Base-by-base conservation (phyloP, 176 grass and related monocot genomes). In the Hordeum marinum region DNA sequence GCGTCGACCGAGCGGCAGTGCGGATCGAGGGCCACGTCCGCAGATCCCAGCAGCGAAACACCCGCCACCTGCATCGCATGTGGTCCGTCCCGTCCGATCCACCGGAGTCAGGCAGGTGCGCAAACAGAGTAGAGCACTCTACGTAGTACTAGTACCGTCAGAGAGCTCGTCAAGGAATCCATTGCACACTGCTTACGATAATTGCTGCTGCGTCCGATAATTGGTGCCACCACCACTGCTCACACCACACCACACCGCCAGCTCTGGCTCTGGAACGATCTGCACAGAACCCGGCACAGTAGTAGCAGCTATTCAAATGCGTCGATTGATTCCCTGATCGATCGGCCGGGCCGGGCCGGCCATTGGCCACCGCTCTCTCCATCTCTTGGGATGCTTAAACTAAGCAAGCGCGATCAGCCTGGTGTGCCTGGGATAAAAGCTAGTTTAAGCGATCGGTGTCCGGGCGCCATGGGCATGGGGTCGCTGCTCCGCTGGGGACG, bases 361-460 rank as follows among this genome's bases (percentile, higher is more conserved):
- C n/a, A n/a, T n/a, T 8, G 50, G 50, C 4, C 50, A 20, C 50
- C 50, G 14, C 12, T 14, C 11, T 41, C 6, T 14, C 7, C 2
- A 29, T 1, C 54, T n/a, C 43, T 81, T 10, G 82, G 68, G 77
- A 85, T 80, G 79, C 46, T 70, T 82, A 87, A 79, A 76, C 60
- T 79, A 73, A 64, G 18, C 21, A 73, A 57, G 18, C 25, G n/a
- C 59, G 71, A 86, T 70, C 67, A 20, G 58, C 10, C 11, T 34
- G 32, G 32, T 14, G 58, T 40, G 57, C 3, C 24, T 40, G 55
- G 3, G 36, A 23, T 9, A 3, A 43, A 43, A 43, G 10, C 3
- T 55, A 63, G 8, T 70, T 85, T 78, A 75, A 35, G 35, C 32
- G 27, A 29, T 29, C 29, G 2, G 29, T 29, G 29, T 29, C 29